Evolutionary conservation across 768 basidiomycete genomes (phyloP).

Genomic region (Peribolospora baueri): DNA sequence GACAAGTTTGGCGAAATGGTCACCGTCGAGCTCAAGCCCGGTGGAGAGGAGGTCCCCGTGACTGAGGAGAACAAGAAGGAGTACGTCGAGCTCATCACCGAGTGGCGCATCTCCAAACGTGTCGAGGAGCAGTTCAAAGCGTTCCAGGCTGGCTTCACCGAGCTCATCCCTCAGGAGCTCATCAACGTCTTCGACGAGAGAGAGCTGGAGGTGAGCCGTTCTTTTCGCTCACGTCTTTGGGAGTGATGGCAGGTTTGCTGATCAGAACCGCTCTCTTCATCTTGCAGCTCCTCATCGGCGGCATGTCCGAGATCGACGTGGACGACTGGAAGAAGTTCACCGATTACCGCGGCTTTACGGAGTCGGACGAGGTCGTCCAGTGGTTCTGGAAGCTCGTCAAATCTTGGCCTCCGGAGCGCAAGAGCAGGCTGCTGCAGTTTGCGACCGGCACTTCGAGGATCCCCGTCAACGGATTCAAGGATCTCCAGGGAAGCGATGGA

Average conservation of each 20-base stretch:
- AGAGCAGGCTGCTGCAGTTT: slow-evolving; percentile 85
- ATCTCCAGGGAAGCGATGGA: slow-evolving; percentile 90
- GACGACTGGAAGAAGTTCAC: slow-evolving; percentile 97
- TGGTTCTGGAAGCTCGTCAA: slow-evolving; percentile 99
- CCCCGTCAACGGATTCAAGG: slow-evolving; percentile 96
- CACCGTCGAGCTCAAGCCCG: slow-evolving; percentile 78
- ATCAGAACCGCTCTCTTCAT: not conserved
- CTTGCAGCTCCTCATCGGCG: slow-evolving; percentile 61
- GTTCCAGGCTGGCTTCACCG: slow-evolving; percentile 99
- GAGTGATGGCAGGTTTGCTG: not conserved
- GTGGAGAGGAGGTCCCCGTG: slow-evolving; percentile 61
- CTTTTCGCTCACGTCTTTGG: not conserved
- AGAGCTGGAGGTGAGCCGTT: slow-evolving; percentile 41
- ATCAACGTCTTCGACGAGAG: slow-evolving; percentile 98
- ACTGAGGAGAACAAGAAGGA: slow-evolving; percentile 98
- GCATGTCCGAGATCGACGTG: slow-evolving; percentile 99
- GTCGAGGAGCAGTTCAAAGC: slow-evolving; percentile 98
- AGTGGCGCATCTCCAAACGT: slow-evolving; percentile 89
- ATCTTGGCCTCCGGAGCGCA: slow-evolving; percentile 93
- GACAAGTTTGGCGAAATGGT: slow-evolving; percentile 97
- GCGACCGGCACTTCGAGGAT: slow-evolving; percentile 78
- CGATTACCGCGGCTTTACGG: slow-evolving; percentile 76
- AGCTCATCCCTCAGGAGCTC: slow-evolving; percentile 89
- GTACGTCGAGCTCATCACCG: slow-evolving; percentile 79
- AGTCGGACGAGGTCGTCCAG: slow-evolving; percentile 86